phyloP scores from a whole-genome alignment of 139 green algal species.

The Chlorella sp. region DNA sequence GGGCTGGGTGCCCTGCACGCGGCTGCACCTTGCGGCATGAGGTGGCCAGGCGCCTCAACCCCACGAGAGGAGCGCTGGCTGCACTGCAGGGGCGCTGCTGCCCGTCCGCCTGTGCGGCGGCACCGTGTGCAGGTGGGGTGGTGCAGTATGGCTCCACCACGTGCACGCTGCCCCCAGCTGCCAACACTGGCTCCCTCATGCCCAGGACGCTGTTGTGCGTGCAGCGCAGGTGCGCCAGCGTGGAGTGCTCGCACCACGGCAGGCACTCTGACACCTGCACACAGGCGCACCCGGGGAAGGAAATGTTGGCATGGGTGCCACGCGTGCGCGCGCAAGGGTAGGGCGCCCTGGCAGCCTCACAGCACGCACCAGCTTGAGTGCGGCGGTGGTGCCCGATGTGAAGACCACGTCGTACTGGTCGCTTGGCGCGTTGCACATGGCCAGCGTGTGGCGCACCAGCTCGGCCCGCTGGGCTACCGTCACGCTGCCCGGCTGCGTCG shows the following conservation, averaged over 20 bases:
- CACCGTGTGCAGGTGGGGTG: neutral
- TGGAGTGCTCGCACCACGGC: conserved; percentile 51
- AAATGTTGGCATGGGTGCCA: no score
- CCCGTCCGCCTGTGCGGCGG: no score
- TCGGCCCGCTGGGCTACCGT: neutral
- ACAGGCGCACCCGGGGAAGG: no score
- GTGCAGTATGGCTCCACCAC: conserved; percentile 5
- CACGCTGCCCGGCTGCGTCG: neutral
- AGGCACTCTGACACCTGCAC: conserved; percentile 71
- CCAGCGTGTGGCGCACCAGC: conserved; percentile 26
- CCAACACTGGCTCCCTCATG: conserved; percentile 56
- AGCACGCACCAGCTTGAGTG: conserved; percentile 56
- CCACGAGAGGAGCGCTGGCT: no score
- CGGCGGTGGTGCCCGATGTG: conserved; percentile 61
- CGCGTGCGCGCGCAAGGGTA: no score
- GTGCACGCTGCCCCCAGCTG: conserved; percentile 27
- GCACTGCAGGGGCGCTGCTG: no score
- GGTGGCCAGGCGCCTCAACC: no score
- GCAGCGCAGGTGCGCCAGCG: conserved; percentile 42
- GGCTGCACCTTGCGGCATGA: no score
- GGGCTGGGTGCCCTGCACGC: no score
- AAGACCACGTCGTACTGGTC: conserved; percentile 51
- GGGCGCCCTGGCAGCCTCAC: no score
- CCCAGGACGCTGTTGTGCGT: conserved; percentile 86
- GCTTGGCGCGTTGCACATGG: conserved; percentile 23